Base-by-base conservation (phyloP, 179 eudicot genomes). In the Silene coronaria region DNA sequence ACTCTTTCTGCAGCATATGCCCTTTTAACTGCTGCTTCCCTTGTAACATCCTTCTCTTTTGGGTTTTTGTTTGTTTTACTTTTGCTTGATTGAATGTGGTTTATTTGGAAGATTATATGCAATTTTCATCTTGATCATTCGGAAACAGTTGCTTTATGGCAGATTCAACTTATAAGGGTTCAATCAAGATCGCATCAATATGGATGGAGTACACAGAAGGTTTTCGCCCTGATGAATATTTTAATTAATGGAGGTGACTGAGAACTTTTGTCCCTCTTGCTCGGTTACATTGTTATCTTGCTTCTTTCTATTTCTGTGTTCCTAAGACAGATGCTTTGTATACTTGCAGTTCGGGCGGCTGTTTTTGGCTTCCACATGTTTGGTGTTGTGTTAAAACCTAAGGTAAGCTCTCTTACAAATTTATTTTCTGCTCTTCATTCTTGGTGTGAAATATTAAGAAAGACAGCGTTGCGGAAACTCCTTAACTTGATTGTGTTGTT, bases 1-100 rank as follows among this genome's bases (percentile, higher is more conserved):
- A 34, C 91, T 51, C 92, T 94, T 55, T 88, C 82, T 85, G 96
- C 96, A 45, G 82, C 84, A 46, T 94, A 88, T 76, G 97, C 91
- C 61, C 85, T 90, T 36, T 96, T 94, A 70, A 89, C 98, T 64
- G 70, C 86, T 68, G 85, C 91, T 69, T 97, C 98, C 71, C 86
- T 94, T 77, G 98, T 94, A 86, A 53, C 22, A 45, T 61, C 66
- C 71, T 59, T 27, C 48, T 78, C 30, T 58, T 6, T 67, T n/a
- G 21, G 9, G 16, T 26, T 19, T 51, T 26, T 36, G 13, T 13
- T 24, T 66, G 13, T n/a, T 77, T 9, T 66, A 8, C 2, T 59
- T 27, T 70, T 6, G 45, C 42, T 30, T 64, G 42, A 12, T 26
- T 63, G n/a, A 27, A 4, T 13, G 57, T 51, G 17, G 9, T 48